These are phyloP conservation scores for Notholithocarpus densiflorus DNA, from an alignment of 306 rosid species.

Conservation along the genomic window DNA sequence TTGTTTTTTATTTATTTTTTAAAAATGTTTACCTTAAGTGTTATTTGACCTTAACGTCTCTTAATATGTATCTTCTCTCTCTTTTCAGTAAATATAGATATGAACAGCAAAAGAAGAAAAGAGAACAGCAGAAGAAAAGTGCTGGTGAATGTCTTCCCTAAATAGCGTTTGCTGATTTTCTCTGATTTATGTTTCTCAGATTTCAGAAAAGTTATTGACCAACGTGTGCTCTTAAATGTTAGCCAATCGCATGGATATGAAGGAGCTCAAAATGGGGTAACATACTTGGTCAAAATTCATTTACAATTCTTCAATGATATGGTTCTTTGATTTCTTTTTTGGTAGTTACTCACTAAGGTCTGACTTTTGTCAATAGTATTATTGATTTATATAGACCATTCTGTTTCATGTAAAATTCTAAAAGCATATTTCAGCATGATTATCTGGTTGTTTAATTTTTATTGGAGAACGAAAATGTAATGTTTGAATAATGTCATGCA, in stretches of 20 bases:
- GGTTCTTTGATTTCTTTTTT: conserved; percentile 14
- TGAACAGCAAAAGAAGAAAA: conserved; percentile 90
- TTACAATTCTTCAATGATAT: conserved; percentile 10
- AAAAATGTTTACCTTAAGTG: neutral
- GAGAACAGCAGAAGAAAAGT: conserved; percentile 93
- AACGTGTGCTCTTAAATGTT: conserved; percentile 46
- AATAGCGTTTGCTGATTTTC: conserved; percentile 27
- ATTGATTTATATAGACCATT: neutral
- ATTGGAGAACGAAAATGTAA: neutral
- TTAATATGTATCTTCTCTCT: conserved; percentile 22
- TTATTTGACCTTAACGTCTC: neutral
- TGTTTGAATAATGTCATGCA: conserved; percentile 1
- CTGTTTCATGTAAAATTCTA: neutral
- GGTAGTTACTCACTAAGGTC: neutral
- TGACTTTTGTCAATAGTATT: neutral
- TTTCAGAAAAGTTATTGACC: conserved; percentile 43
- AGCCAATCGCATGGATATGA: conserved; percentile 96
- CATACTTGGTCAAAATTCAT: conserved; percentile 13
- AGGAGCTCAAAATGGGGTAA: conserved; percentile 99
- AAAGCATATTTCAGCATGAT: neutral
- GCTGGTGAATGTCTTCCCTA: conserved; percentile 65
- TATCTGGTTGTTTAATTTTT: neutral
- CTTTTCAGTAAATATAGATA: conserved; percentile 85
- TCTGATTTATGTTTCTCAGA: conserved; percentile 28
- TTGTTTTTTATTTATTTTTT: neutral